Evolutionary conservation across 495 filamentous ascomycete species (phyloP), one percentile per base, ranked within the genome.

Genomic region (Penicillium ucsense): DNA sequence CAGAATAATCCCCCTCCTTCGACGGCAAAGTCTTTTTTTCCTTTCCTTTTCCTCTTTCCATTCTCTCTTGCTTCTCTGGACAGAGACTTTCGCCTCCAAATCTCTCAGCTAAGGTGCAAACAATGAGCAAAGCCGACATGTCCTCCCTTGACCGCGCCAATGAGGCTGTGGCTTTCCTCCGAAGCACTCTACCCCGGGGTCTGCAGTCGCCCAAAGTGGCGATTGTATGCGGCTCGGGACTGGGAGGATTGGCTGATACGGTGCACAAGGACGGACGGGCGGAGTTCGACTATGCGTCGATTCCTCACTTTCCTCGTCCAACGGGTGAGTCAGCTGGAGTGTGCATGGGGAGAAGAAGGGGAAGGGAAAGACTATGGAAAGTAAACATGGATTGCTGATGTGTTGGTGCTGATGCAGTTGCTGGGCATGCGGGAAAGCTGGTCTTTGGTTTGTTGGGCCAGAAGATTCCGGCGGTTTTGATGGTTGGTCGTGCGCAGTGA

Each of bases 401-500:
- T 1, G 20, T 1, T 20, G 20, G 20, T 20, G 57, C 40, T 37
- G 9, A 7, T 9, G 35, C 47, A 85, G 84, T 85, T 7, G 58
- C 67, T 28, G 85, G 85, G 28, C 85, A 89, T 80, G 84, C 78
- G 38, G 83, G 85, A 33, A 86, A 83, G 57, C 66, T 89, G 42
- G 75, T 88, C 6, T 88, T 88, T 62, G 83, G 85, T 4, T 56
- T 77, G 6, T 65, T 89, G 35, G 77, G 77, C 6, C 50, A 67
- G 31, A 69, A 71, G 45, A 75, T 74, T 8, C 79, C 83, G 2
- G 76, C 79, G 4, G 81, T 87, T 4, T 70, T 88, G 55, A 82
- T 89, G 74, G 79, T 85, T 59, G 85, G 85, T 35, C 73, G 85
- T 54, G 75, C 76, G 49, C 85, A 89, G 85, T 88, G 38, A 74